Evolutionary conservation across 352 stramenopile genomes (phyloP), one percentile per base, ranked within the genome.

Genomic region (Phytophthora cryptogea): DNA sequence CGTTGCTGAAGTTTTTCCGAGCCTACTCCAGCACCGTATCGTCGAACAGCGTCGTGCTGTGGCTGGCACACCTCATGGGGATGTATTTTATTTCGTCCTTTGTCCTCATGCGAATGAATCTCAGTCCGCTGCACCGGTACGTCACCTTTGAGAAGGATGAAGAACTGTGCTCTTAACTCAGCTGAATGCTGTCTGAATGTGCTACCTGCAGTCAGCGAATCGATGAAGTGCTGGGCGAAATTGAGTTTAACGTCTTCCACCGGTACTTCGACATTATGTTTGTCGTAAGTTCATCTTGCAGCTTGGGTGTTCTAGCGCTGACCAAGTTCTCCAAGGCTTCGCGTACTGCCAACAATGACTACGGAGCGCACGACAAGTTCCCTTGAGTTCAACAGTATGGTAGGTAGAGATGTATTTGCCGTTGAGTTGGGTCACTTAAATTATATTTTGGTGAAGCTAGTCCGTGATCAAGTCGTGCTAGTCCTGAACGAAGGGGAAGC

Each of bases 71-170:
- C 33, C 72, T 94, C 37, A 94, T 91, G 85, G 85, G 85, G 11
- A 94, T 91, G 83, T 94, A 94, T 66, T 94, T 94, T 58, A 78
- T 94, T 31, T 94, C 85, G 28, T 91, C 85, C 2, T 94, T 94
- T 43, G 83, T 94, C 39, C 74, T 94, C 58, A 94, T 94, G 85
- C 80, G 85, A 20, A 92, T 94, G 85, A 94, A 94, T 59, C 73
- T 94, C 35, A 89, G 81, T 35, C 62, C 79, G 4, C 59, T 74
- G 35, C 81, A 94, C 37, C 59, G 83, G 80, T 91, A 68, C 54
- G 64, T 52, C 17, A 3, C 13, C 10, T 26, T 42, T 26, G 14
- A 17, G 36, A 40, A 11, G 14, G 2, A 8, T 6, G 16, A 43
- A 17, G 37, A 20, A 41, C 17, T 13, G 17, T 1, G n/a, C 14